Percentiles rank a stretch among this genome's conserved stretches.
Conservation (phyloP, 805 yeast species). For the Saccharomycopsis sp. region DNA sequence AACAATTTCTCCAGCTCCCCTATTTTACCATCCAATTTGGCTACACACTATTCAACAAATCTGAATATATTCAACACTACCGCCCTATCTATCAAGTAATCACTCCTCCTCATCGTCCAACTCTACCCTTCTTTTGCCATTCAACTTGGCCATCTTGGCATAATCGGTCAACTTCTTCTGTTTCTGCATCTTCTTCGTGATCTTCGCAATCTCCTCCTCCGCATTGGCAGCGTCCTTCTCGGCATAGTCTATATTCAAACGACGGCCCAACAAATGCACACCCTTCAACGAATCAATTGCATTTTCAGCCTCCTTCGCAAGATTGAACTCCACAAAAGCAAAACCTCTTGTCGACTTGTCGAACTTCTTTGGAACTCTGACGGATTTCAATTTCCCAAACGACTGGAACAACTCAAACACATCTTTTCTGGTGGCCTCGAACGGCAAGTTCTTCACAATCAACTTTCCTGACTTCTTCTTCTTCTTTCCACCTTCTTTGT, state of each 20-base stretch:
- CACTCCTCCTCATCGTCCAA: conserved; percentile 49
- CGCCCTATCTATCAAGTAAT: background rate
- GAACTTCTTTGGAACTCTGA: conserved; percentile 92
- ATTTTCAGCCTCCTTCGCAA: conserved; percentile 84
- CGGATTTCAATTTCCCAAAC: conserved; percentile 90
- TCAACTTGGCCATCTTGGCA: conserved; percentile 53
- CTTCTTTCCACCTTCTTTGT: conserved; percentile 28
- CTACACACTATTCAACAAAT: background rate
- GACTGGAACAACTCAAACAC: conserved; percentile 89
- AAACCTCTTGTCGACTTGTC: conserved; percentile 94
- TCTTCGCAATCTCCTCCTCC: conserved; percentile 82
- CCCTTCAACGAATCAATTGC: conserved; percentile 94
- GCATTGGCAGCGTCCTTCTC: conserved; percentile 74
- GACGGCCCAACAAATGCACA: conserved; percentile 92
- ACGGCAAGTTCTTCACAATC: conserved; percentile 93
- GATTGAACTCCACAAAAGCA: conserved; percentile 89
- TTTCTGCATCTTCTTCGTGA: conserved; percentile 78
- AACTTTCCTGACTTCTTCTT: conserved; percentile 59
- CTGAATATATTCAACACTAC: background rate
- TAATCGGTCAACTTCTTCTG: conserved; percentile 75
- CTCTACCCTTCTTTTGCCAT: conserved; percentile 66
- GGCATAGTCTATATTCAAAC: conserved; percentile 90
- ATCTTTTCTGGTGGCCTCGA: conserved; percentile 90
- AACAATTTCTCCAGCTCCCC: background rate
- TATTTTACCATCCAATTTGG: background rate